Evolutionary conservation across 78 protist genomes (phyloP).

Genomic region (Pelomyxa schiedti): DNA sequence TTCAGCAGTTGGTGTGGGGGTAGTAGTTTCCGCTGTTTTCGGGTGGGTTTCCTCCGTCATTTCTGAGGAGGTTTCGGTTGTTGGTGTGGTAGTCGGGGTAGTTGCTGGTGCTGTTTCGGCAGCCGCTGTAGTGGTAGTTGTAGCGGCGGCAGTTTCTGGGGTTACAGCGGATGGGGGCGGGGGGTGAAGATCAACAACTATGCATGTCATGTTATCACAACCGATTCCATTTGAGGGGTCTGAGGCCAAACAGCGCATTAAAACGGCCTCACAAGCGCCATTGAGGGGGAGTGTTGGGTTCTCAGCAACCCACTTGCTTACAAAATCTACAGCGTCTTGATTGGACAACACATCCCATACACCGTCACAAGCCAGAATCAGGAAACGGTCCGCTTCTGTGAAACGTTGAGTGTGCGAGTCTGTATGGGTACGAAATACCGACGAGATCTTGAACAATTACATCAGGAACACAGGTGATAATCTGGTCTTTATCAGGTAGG

Average conservation of each 20-base stretch:
- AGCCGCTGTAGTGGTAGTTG: too few relatives aligned
- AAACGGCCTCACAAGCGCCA: neutral
- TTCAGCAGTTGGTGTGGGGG: too few relatives aligned
- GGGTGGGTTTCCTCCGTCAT: too few relatives aligned
- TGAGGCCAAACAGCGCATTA: neutral
- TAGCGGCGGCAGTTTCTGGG: too few relatives aligned
- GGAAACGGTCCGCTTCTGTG: neutral
- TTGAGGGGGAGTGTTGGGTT: neutral
- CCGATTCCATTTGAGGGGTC: neutral
- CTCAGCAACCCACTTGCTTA: neutral
- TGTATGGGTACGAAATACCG: too few relatives aligned
- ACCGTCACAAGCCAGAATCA: constrained; percentile 13
- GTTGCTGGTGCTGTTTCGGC: too few relatives aligned
- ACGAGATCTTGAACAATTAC: neutral
- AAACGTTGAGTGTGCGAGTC: too few relatives aligned
- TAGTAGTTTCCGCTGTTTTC: too few relatives aligned
- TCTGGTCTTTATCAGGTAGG: neutral
- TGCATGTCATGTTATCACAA: neutral
- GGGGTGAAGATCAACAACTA: too few relatives aligned
- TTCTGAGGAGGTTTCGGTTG: too few relatives aligned
- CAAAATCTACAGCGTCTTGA: constrained; percentile 7
- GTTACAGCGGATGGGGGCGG: too few relatives aligned
- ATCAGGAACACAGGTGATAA: neutral
- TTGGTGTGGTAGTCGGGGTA: too few relatives aligned
- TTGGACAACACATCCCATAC: neutral